Percentiles rank a stretch among this genome's conserved stretches.
phyloP scores from a whole-genome alignment of 345 rosid genomes.

The Aurinia saxatilis region DNA sequence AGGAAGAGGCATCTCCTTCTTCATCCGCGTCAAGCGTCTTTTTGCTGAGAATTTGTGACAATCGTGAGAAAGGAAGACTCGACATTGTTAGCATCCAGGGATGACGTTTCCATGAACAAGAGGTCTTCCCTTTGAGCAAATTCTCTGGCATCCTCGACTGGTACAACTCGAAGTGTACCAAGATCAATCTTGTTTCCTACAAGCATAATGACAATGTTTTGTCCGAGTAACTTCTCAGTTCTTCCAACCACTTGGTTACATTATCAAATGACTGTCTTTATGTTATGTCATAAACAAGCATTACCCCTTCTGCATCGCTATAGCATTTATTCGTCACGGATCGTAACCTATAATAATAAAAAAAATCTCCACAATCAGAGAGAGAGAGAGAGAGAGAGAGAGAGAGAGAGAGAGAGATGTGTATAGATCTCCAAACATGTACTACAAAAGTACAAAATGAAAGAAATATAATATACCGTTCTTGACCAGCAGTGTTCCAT shows the following conservation, averaged over 20 bases:
- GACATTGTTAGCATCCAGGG: conserved; percentile 62
- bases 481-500: conserved; percentile 63
- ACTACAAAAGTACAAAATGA: no score
- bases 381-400: no score
- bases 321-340: conserved; percentile 64
- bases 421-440: no score
- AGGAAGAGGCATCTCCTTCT: conserved; percentile 15
- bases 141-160: conserved; percentile 64
- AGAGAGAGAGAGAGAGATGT: no score
- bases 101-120: conserved; percentile 84
- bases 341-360: conserved; percentile 40
- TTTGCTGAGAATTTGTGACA: conserved; percentile 64
- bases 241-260: conserved; percentile 79
- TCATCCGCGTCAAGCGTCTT: conserved; percentile 52
- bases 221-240: conserved; percentile 66
- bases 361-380: no score
- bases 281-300: conserved; percentile 78
- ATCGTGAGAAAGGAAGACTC: conserved; percentile 65
- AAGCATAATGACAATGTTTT: conserved; percentile 71
- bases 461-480: conserved; percentile 36
- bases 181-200: conserved; percentile 73
- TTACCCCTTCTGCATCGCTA: conserved; percentile 65
- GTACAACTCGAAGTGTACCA: conserved; percentile 63
- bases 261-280: conserved; percentile 75
- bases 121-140: conserved; percentile 78